Percentiles rank a stretch among this genome's conserved stretches.
phyloP scores from a whole-genome alignment of 495 filamentous ascomycete genomes.

The Bryoglossum gracile region DNA sequence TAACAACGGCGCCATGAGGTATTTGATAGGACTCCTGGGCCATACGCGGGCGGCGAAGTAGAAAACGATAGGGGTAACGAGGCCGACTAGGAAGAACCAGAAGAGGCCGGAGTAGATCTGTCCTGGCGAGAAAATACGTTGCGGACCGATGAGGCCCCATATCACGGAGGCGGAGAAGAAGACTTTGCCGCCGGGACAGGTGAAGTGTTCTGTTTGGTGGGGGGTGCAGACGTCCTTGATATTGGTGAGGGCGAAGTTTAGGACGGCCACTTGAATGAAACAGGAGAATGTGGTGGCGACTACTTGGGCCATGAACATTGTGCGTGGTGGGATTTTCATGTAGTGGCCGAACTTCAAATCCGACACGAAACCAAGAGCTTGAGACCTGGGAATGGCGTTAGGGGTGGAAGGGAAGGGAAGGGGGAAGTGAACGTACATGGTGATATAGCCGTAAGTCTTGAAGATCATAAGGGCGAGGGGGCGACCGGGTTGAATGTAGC shows the following conservation, averaged over 20 bases:
- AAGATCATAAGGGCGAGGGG: slow-evolving; percentile 68
- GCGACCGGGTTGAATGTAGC: slow-evolving; percentile 60
- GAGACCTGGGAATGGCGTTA: slow-evolving; percentile 27
- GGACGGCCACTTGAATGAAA: slow-evolving; percentile 57
- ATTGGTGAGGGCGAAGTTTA: slow-evolving; percentile 56
- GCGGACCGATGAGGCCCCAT: slow-evolving; percentile 63
- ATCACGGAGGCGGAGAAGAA: slow-evolving; percentile 65
- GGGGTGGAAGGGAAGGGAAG: background rate
- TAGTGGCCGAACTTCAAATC: slow-evolving; percentile 61
- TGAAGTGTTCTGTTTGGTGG: slow-evolving; percentile 55
- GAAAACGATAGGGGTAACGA: slow-evolving; percentile 46
- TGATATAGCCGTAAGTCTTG: slow-evolving; percentile 70
- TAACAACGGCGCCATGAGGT: slow-evolving; percentile 54
- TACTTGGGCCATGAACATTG: slow-evolving; percentile 61
- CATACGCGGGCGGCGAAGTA: slow-evolving; percentile 49
- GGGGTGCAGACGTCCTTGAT: slow-evolving; percentile 56
- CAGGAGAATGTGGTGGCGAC: slow-evolving; percentile 59
- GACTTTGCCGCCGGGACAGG: slow-evolving; percentile 58
- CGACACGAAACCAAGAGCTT: slow-evolving; percentile 45
- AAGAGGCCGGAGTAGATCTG: slow-evolving; percentile 59
- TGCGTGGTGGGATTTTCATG: slow-evolving; percentile 61
- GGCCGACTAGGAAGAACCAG: slow-evolving; percentile 57
- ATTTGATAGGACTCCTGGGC: slow-evolving; percentile 49
- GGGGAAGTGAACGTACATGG: slow-evolving; percentile 34
- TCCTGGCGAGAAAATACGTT: slow-evolving; percentile 59